These are phyloP conservation scores for Neurospora tetraspora DNA, from an alignment of 495 filamentous ascomycete genomes.

Conservation along the genomic window DNA sequence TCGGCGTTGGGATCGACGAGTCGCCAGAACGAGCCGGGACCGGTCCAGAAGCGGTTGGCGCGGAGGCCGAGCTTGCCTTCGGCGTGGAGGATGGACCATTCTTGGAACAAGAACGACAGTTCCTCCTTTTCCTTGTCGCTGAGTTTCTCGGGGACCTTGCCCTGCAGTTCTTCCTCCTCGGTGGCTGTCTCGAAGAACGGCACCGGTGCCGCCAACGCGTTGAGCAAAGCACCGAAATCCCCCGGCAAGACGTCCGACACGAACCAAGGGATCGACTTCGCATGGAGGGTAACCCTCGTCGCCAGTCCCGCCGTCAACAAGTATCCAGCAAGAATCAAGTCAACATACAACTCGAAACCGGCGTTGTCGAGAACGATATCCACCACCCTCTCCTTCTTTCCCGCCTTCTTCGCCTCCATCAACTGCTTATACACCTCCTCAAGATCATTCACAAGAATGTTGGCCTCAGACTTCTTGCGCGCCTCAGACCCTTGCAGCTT, in stretches of 20 bases:
- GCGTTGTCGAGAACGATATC: conserved; percentile 95
- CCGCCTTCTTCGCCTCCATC: conserved; percentile 51
- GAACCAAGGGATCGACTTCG: conserved; percentile 94
- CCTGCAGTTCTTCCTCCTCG: conserved; percentile 52
- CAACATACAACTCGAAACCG: conserved; percentile 93
- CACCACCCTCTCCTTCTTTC: conserved; percentile 51
- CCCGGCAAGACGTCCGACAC: conserved; percentile 84
- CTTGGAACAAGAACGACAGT: conserved; percentile 64
- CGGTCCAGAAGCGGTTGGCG: conserved; percentile 84
- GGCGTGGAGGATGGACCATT: conserved; percentile 69
- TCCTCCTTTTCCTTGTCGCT: conserved; percentile 56
- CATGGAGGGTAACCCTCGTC: conserved; percentile 79
- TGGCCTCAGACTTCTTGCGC: conserved; percentile 71
- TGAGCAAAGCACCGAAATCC: conserved; percentile 74
- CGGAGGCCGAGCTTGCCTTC: conserved; percentile 74
- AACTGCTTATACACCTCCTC: conserved; percentile 61
- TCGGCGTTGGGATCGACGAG: conserved; percentile 38
- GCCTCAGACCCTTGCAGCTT: conserved; percentile 85
- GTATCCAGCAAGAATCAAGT: conserved; percentile 84
- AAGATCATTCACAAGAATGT: conserved; percentile 82
- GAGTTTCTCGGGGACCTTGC: conserved; percentile 46
- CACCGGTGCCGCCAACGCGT: conserved; percentile 61
- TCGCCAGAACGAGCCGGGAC: conserved; percentile 75
- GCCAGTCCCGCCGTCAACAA: conserved; percentile 72
- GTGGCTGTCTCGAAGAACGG: conserved; percentile 62